Conservation (phyloP, 495 filamentous ascomycete genomes). For the Penicillium cataractarum region DNA sequence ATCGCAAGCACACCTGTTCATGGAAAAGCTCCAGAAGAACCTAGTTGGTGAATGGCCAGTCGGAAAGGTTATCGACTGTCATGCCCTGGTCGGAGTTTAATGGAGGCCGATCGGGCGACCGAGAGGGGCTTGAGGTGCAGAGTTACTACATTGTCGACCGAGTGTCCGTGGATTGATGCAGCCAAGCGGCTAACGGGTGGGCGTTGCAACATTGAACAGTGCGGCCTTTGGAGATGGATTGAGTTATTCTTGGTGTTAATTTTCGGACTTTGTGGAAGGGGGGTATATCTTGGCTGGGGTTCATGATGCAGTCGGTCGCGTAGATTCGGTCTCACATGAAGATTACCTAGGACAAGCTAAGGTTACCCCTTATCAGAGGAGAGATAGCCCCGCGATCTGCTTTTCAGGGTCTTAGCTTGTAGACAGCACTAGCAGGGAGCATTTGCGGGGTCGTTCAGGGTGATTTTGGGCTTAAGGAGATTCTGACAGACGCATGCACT, state of each 20-base stretch:
- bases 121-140: slow-evolving; percentile 10
- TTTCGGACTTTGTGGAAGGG: not conserved
- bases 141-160: slow-evolving; percentile 10
- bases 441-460: not conserved
- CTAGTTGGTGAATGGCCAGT: not conserved
- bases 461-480: not conserved
- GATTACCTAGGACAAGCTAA: not conserved
- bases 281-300: not conserved
- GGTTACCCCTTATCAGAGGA: not conserved
- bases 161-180: no score
- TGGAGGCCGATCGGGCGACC: slow-evolving; percentile 15
- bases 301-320: not conserved
- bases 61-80: not conserved
- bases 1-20: not conserved
- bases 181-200: slow-evolving; percentile 22
- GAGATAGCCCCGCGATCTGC: not conserved
- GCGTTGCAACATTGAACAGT: slow-evolving; percentile 17
- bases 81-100: slow-evolving; percentile 12
- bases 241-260: slow-evolving; percentile 1
- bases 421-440: not conserved
- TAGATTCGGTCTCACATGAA: slow-evolving; percentile 1
- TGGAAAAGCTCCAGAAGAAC: not conserved
- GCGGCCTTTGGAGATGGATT: no score
- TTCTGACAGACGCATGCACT: not conserved
- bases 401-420: not conserved